These are phyloP conservation scores for Coemansia sp. DNA, from an alignment of 192 early-diverging fungal species.

Conservation along the genomic window DNA sequence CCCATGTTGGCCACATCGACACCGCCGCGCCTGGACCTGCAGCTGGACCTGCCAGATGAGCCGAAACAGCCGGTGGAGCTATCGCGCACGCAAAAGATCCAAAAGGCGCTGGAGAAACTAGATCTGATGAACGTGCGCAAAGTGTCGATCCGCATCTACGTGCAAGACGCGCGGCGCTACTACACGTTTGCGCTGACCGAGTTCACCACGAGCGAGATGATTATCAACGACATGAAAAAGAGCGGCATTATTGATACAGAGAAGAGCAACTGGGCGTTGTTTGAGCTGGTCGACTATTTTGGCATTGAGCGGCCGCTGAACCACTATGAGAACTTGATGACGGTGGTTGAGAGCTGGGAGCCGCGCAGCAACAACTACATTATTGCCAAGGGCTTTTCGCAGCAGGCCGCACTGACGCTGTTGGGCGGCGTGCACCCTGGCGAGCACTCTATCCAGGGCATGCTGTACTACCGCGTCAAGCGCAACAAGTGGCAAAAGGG, in stretches of 20 bases:
- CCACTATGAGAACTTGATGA: slow-evolving; percentile 86
- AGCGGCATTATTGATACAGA: slow-evolving; percentile 57
- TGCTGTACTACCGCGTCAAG: slow-evolving; percentile 74
- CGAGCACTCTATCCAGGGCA: slow-evolving; percentile 59
- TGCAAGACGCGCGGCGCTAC: slow-evolving; percentile 74
- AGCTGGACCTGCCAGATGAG: neutral
- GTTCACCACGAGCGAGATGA: slow-evolving; percentile 68
- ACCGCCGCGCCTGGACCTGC: neutral
- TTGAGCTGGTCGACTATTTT: slow-evolving; percentile 86
- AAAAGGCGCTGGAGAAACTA: slow-evolving; percentile 49
- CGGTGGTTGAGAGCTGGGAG: slow-evolving; percentile 84
- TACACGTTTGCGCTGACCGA: slow-evolving; percentile 78
- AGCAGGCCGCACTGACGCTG: slow-evolving; percentile 27
- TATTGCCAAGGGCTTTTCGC: slow-evolving; percentile 69
- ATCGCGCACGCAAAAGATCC: slow-evolving; percentile 47
- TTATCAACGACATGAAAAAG: slow-evolving; percentile 68
- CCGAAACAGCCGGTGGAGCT: slow-evolving; percentile 29
- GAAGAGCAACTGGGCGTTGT: slow-evolving; percentile 74
- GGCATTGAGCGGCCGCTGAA: slow-evolving; percentile 86
- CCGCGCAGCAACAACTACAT: slow-evolving; percentile 68
- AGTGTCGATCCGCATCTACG: slow-evolving; percentile 80
- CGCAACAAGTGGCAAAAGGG: slow-evolving; percentile 84
- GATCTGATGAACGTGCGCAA: slow-evolving; percentile 45
- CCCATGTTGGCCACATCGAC: neutral
- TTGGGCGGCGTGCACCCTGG: slow-evolving; percentile 35